Percentiles rank a stretch among this genome's conserved stretches.
Evolutionary conservation across 371 early-diverging fungal species (phyloP).

Genomic region (Mucor mucedo): DNA sequence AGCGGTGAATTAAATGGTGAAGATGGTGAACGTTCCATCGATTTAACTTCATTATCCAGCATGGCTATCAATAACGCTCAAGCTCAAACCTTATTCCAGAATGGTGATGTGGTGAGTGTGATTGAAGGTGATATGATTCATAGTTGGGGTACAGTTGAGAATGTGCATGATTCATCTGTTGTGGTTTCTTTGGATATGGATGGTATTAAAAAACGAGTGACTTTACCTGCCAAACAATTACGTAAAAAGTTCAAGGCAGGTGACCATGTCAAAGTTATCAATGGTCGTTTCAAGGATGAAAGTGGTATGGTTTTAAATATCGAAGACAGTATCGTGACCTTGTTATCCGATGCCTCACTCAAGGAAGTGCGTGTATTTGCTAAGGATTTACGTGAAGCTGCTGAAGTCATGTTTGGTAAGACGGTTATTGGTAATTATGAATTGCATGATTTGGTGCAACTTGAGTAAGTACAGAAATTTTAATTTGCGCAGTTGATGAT

Average conservation of each 20-base stretch:
- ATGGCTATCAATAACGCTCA: conserved; percentile 52
- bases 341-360: conserved; percentile 79
- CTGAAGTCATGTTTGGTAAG: conserved; percentile 54
- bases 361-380: conserved; percentile 84
- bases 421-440: conserved; percentile 70
- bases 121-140: conserved; percentile 90
- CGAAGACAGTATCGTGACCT: conserved; percentile 76
- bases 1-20: conserved; percentile 67
- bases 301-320: conserved; percentile 90
- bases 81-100: conserved; percentile 60
- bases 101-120: conserved; percentile 92
- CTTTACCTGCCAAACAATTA: conserved; percentile 67
- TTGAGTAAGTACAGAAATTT: conserved; percentile 48
- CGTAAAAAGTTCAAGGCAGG: conserved; percentile 89
- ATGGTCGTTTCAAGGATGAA: conserved; percentile 86
- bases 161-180: conserved; percentile 68
- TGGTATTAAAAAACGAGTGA: conserved; percentile 54
- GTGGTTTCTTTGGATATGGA: conserved; percentile 62
- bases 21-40: conserved; percentile 60
- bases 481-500: not conserved
- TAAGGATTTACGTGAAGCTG: conserved; percentile 84
- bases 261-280: conserved; percentile 93
- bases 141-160: conserved; percentile 78
- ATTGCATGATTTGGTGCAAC: conserved; percentile 84
- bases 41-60: conserved; percentile 53